phyloP scores from a whole-genome alignment of 1,284 basidiomycete species.

The Abortiporus biennis region DNA sequence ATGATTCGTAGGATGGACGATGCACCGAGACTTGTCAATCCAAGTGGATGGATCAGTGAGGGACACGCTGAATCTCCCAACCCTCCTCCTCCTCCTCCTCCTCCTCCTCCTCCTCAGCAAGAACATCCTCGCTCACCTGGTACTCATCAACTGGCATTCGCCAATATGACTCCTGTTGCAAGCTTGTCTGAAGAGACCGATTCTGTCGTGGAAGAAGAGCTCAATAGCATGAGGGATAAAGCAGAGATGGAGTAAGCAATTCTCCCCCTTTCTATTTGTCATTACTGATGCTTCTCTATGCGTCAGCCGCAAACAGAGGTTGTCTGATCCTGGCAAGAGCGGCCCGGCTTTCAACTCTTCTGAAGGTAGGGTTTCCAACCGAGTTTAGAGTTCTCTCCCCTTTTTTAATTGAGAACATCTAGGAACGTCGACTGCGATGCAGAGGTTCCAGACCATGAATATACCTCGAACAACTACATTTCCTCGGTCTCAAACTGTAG shows the following conservation, averaged over 20 bases:
- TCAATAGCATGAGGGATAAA: slow-evolving; percentile 5
- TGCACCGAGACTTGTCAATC: slow-evolving; percentile 77
- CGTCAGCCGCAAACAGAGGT: too few relatives aligned
- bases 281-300: too few relatives aligned
- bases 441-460: background rate
- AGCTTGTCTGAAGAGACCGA: slow-evolving; percentile 1
- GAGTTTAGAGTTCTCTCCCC: too few relatives aligned
- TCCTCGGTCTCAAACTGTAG: slow-evolving; percentile 49
- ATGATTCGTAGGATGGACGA: slow-evolving; percentile 86
- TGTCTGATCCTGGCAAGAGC: too few relatives aligned
- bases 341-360: too few relatives aligned
- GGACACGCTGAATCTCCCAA: slow-evolving; percentile 18
- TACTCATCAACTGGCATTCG: background rate
- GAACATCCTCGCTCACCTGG: background rate
- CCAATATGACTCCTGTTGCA: background rate
- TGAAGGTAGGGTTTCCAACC: too few relatives aligned
- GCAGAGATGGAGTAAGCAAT: background rate
- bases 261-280: too few relatives aligned
- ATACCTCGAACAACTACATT: slow-evolving; percentile 6
- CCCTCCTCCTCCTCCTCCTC: background rate
- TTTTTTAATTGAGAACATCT: too few relatives aligned
- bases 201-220: slow-evolving; percentile 3
- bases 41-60: slow-evolving; percentile 67
- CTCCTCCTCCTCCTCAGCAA: background rate
- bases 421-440: background rate